Percentiles rank a stretch among this genome's conserved stretches.
These are phyloP conservation scores for Punica granatum DNA, from an alignment of 345 rosid species.

Conservation along the genomic window DNA sequence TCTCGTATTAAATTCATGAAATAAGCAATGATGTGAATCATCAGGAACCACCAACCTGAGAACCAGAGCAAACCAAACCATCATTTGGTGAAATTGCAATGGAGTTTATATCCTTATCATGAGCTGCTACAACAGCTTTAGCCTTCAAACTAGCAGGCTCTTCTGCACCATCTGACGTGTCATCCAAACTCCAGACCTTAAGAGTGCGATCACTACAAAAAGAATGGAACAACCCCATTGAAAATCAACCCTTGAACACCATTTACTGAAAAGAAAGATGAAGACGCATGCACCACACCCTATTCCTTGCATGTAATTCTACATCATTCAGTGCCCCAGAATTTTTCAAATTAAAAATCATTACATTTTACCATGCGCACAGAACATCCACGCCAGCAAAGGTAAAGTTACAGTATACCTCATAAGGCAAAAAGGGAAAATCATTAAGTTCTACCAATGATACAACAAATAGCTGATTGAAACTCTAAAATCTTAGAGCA, in stretches of 20 bases:
- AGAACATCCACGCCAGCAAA: neutral
- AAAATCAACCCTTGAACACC: conserved; percentile 1
- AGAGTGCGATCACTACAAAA: conserved; percentile 82
- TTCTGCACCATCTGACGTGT: conserved; percentile 43
- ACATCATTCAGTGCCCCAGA: neutral
- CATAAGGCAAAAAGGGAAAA: neutral
- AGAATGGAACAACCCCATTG: neutral
- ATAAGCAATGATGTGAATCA: neutral
- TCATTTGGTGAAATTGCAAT: conserved; percentile 88
- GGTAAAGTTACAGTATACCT: neutral
- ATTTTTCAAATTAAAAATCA: neutral
- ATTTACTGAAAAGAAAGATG: neutral
- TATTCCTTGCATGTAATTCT: neutral
- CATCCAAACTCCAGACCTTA: conserved; percentile 86
- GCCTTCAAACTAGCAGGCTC: conserved; percentile 66
- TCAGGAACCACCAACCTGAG: conserved; percentile 53
- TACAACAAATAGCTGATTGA: neutral
- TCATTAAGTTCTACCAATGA: neutral
- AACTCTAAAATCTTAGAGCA: neutral
- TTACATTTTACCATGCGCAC: neutral
- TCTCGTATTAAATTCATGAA: neutral
- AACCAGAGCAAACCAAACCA: conserved; percentile 84
- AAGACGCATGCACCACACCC: neutral
- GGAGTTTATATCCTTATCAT: conserved; percentile 86
- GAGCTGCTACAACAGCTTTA: conserved; percentile 91